Evolutionary conservation across 208 protist species (phyloP).

Genomic region (Vickermania spadyakhi): DNA sequence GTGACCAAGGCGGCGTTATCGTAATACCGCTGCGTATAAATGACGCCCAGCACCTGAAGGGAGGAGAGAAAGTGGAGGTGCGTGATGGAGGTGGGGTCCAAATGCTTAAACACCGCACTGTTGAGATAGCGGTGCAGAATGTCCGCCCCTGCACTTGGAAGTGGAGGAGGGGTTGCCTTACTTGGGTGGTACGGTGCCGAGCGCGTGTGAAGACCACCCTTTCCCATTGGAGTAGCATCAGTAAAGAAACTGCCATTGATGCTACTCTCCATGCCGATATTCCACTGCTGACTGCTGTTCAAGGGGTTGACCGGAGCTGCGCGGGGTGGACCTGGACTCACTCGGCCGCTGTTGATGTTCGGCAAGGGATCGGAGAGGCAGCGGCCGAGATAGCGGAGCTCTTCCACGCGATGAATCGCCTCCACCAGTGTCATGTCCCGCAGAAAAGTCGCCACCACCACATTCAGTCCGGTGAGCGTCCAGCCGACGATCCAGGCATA

Average conservation of each 20-base stretch:
- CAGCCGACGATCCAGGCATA: slow-evolving; percentile 70
- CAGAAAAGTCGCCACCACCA: slow-evolving; percentile 54
- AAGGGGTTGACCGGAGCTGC: neutral
- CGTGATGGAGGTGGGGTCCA: neutral
- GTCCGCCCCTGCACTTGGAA: neutral
- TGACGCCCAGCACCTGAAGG: slow-evolving; percentile 45
- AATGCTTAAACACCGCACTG: neutral
- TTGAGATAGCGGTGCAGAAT: neutral
- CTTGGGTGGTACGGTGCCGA: neutral
- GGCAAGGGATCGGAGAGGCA: slow-evolving; percentile 4
- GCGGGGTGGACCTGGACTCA: neutral
- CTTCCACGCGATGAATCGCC: slow-evolving; percentile 9
- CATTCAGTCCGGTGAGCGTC: slow-evolving; percentile 65
- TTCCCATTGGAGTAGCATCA: neutral
- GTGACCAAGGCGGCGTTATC: slow-evolving; percentile 5
- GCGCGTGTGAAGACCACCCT: neutral
- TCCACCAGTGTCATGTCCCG: slow-evolving; percentile 20
- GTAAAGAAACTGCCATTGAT: too few relatives aligned
- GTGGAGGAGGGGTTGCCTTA: neutral
- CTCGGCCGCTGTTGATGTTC: neutral
- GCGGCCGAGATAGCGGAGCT: slow-evolving; percentile 24
- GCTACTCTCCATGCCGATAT: too few relatives aligned
- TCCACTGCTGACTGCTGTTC: neutral
- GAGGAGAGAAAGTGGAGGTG: slow-evolving; percentile 21
- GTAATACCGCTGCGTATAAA: slow-evolving; percentile 9